phyloP scores from a whole-genome alignment of 2,329 filamentous ascomycete genomes.

The Coniochaeta prunicola region DNA sequence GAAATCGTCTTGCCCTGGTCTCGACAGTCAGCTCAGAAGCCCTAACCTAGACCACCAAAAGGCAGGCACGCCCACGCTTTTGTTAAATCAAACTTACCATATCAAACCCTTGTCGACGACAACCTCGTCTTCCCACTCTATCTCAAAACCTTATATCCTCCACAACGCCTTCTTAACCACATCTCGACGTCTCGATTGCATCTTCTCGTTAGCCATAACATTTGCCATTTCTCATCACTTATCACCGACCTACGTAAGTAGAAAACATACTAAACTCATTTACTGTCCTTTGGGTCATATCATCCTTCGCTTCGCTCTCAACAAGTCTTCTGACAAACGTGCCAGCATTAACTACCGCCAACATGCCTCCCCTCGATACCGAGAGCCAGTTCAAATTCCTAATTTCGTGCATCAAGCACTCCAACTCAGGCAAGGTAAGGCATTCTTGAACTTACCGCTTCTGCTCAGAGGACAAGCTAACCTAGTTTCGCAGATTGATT shows the following conservation, averaged over 20 bases:
- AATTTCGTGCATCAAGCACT: conserved; percentile 56
- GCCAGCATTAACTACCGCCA: conserved; percentile 12
- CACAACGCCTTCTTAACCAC: neutral
- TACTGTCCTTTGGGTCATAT: neutral
- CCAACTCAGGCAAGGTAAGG: conserved; percentile 51
- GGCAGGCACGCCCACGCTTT: neutral
- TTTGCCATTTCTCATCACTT: neutral
- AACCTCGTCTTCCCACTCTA: neutral
- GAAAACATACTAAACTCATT: neutral
- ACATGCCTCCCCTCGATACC: conserved; percentile 44
- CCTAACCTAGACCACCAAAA: neutral
- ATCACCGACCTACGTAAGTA: neutral
- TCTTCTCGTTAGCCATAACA: neutral
- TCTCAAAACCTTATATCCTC: neutral
- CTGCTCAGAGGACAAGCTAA: conserved; percentile 2
- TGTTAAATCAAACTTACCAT: neutral
- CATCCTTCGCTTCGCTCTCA: neutral
- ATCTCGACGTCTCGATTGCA: neutral
- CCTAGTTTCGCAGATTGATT: conserved; percentile 47
- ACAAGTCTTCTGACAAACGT: conserved; percentile 2
- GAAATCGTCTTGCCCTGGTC: neutral
- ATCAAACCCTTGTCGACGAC: neutral
- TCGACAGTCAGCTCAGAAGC: neutral
- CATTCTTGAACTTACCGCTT: neutral
- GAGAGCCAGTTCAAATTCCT: conserved; percentile 58